phyloP scores from a whole-genome alignment of 441 rosid genomes.

The Jatropha multifida region DNA sequence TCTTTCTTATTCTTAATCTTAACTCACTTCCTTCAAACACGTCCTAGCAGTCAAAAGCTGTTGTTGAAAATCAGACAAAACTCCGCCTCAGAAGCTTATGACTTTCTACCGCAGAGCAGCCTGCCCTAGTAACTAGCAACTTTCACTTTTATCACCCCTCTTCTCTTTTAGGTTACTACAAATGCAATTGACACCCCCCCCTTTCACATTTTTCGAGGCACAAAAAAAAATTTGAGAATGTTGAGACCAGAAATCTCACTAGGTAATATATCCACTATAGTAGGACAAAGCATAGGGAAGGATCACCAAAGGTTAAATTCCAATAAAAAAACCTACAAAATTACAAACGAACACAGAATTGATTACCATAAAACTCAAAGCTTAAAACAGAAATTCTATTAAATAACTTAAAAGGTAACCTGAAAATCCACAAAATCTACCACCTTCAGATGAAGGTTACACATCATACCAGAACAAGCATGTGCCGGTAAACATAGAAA shows the following conservation, averaged over 20 bases:
- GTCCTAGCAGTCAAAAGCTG: conserved; percentile 21
- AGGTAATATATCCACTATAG: background rate
- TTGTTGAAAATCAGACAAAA: conserved; percentile 27
- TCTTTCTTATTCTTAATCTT: background rate
- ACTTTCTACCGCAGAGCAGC: background rate
- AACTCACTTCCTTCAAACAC: background rate
- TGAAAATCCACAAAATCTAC: conserved; percentile 48
- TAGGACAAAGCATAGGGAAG: conserved; percentile 13
- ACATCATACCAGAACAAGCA: conserved; percentile 31
- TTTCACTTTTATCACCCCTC: background rate
- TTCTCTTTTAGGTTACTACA: no score
- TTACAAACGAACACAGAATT: conserved; percentile 32
- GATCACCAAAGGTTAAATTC: conserved; percentile 18
- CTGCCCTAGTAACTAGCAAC: no score
- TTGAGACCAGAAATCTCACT: background rate
- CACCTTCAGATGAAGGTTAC: conserved; percentile 43
- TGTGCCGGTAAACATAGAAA: conserved; percentile 19
- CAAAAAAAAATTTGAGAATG: background rate
- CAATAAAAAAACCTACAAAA: conserved; percentile 43
- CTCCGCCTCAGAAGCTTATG: conserved; percentile 5
- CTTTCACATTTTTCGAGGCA: no score
- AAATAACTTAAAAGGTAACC: conserved; percentile 25
- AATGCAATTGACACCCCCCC: no score
- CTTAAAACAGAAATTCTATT: conserved; percentile 33
- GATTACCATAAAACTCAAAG: conserved; percentile 22